These are phyloP conservation scores for Tetracentron sinense DNA, from an alignment of 164 flowering plant genomes.

Conservation along the genomic window DNA sequence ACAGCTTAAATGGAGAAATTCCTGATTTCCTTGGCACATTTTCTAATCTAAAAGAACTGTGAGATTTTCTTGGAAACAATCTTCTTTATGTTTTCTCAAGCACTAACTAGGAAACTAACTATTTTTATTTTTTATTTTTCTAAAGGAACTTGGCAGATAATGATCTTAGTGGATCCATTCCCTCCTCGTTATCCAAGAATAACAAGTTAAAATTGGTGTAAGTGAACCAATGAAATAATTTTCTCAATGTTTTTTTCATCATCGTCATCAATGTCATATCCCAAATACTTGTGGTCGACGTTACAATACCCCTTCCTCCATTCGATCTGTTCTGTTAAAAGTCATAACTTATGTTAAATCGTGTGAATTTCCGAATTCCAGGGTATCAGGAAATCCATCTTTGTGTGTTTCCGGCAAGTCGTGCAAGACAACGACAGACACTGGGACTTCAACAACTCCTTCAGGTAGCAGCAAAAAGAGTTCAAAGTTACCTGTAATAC, in stretches of 20 bases:
- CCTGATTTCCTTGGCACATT: constrained; percentile 31
- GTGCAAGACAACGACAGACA: too few species aligned
- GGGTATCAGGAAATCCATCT: neutral
- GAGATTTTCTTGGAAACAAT: constrained; percentile 6
- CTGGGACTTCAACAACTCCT: neutral
- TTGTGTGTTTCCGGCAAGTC: neutral
- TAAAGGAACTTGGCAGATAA: constrained; percentile 31
- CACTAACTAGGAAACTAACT: neutral
- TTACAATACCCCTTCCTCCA: neutral
- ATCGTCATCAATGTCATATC: too few species aligned
- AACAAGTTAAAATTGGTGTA: constrained; percentile 21
- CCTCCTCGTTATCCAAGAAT: constrained; percentile 19
- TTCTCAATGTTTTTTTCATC: neutral
- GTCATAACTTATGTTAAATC: too few species aligned
- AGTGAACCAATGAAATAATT: constrained; percentile 5
- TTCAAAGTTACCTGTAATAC: neutral
- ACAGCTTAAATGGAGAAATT: constrained; percentile 20
- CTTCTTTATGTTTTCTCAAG: neutral
- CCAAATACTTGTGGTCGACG: too few species aligned
- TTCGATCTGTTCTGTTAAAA: neutral
- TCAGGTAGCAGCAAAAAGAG: constrained; percentile 1
- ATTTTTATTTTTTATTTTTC: neutral
- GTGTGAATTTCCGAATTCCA: neutral
- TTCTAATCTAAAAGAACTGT: constrained; percentile 28
- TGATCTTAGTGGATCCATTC: constrained; percentile 21